Base-by-base conservation (phyloP, 129 eudicot species). In the Flaveria linearis region DNA sequence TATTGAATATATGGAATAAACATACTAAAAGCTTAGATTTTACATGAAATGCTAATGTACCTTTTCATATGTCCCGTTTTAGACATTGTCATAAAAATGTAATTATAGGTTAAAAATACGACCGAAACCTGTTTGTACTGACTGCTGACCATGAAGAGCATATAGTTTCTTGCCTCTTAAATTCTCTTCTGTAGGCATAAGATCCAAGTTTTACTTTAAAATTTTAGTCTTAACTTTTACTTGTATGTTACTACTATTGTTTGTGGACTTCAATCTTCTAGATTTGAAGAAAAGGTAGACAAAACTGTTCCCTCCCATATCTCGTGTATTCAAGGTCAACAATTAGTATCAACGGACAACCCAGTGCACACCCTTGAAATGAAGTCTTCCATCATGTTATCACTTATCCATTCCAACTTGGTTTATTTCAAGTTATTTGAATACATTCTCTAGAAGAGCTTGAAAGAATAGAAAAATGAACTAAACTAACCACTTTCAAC, bases 241-340 rank as follows among this genome's bases (percentile, higher is more conserved):
- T 63, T 63, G 42, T 14, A 26, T 28, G 7, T 16, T 4, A 1
- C 41, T 36, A 36, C 41, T 36, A 36, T 36, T 5, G 41, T 63
- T 28, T 13, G 69, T 63, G 17, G 1, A 30, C 7, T 62, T 30
- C 6, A 14, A 26, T 13, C 20, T 5, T 30, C 13, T 64, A 64
- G 7, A 25, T 60, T 60, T 7, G 8, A 60, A 23, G 33, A 23
- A 26, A 23, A 60, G 42, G 17, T 23, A 25, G 67, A 60, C 39
- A 58, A 56, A 58, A 58, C 20, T 58, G 65, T 58, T 58, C 15
- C 65, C 15, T 58, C n/a, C 30, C 65, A 58, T 58, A 58, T 58
- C 33, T 58, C 11, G 65, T 58, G 68, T 5, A 62, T 26, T 28
- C 20, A 62, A 26, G 16, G 68, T 58, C 65, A 62, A 30, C 16